phyloP scores from a whole-genome alignment of 106 monocot species.

The Dendrobium catenatum region DNA sequence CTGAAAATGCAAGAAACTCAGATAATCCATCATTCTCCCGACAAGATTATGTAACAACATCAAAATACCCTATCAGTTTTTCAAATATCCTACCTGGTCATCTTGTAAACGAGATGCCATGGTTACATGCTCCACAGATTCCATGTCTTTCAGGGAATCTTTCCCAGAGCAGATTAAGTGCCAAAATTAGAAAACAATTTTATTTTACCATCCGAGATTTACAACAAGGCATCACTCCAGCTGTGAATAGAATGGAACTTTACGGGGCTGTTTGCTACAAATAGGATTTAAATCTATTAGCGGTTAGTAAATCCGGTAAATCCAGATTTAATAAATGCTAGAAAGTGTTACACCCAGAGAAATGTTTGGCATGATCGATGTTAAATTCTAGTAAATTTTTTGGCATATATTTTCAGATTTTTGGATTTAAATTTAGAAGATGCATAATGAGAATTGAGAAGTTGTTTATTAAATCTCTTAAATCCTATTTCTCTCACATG shows the following conservation, averaged over 20 bases:
- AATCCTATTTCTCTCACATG: too few species aligned
- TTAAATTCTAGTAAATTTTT: too few species aligned
- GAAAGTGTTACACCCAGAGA: too few species aligned
- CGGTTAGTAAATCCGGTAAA: too few species aligned
- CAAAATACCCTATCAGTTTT: background rate
- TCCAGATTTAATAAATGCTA: too few species aligned
- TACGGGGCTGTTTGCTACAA: background rate
- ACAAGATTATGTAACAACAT: background rate
- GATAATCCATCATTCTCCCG: background rate
- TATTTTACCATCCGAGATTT: background rate
- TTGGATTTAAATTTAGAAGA: too few species aligned
- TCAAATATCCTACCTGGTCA: conserved; percentile 23
- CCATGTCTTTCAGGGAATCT: conserved; percentile 7
- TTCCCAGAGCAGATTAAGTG: conserved; percentile 12
- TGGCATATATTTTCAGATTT: too few species aligned
- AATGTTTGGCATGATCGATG: too few species aligned
- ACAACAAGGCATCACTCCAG: background rate
- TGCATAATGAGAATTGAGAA: too few species aligned
- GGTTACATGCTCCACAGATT: conserved; percentile 13
- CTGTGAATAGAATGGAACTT: background rate
- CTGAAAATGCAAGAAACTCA: conserved; percentile 25
- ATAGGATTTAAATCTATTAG: background rate
- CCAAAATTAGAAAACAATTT: background rate
- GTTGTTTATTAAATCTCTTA: background rate
- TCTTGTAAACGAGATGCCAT: conserved; percentile 29